Evolutionary conservation across 768 basidiomycete genomes (phyloP), one percentile per base, ranked within the genome.

Genomic region (Lentinula boryana): DNA sequence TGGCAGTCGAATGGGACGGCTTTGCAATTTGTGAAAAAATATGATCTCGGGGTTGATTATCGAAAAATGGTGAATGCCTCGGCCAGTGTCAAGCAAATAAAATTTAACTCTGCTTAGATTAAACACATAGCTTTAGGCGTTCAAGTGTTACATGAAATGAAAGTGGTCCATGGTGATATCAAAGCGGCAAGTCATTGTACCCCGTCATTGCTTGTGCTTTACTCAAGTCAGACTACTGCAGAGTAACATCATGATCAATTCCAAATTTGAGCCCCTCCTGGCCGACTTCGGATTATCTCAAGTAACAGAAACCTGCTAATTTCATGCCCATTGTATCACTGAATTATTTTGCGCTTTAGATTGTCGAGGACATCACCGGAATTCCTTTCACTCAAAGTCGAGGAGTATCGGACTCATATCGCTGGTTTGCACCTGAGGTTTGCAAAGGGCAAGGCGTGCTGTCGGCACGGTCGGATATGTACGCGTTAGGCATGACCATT

Each of bases 211-310:
- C 56, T 57, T 16, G 16, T 58, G 38, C 35, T 18, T 59, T 18
- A 27, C 13, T 46, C 43, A 33, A 38, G 21, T 33, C 35, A 31
- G 15, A 13, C 27, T 18, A 35, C 15, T 49, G 8, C 53, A 85
- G 83, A 74, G 73, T 38, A 85, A 82, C 62, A 75, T 85, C 18
- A 72, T 81, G 18, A 77, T 85, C 23, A 68, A 79, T 64, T 65
- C 67, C 5, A 48, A 63, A 43, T 82, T 82, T 0, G 69, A 74
- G 18, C 83, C 84, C 32, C 72, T 84, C 13, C 70, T 85, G 15
- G 77, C 84, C 9, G 84, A 85, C 63, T 85, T 85, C 64, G 82
- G 84, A 32, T 74, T 85, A 52, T 80, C 83, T 9, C 77, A 78
- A 68, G 83, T 81, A 61, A 23, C 70, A 43, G 16, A 5, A 2